Percentiles rank a stretch among this genome's conserved stretches.
phyloP scores from a whole-genome alignment of 768 basidiomycete genomes.

The Russula earlei region DNA sequence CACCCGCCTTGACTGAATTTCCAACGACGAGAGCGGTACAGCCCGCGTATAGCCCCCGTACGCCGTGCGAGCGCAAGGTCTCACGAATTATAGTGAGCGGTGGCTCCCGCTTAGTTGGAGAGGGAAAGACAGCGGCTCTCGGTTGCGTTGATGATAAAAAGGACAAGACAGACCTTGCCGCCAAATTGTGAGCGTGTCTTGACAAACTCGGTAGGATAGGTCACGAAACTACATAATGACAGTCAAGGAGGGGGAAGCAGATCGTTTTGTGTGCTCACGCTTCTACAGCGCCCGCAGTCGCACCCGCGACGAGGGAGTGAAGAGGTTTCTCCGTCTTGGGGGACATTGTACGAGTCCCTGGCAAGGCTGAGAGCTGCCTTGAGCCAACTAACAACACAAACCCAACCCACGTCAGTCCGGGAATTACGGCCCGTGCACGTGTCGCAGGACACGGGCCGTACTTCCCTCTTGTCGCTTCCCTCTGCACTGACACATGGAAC shows the following conservation, averaged over 20 bases:
- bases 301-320: constrained; percentile 83
- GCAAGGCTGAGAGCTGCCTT: too few relatives aligned
- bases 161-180: constrained; percentile 44
- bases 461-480: too few relatives aligned
- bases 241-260: not conserved
- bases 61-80: constrained; percentile 66
- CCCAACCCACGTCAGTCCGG: not conserved
- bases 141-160: not conserved
- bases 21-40: constrained; percentile 84
- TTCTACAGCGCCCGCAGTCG: constrained; percentile 88
- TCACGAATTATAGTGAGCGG: constrained; percentile 65
- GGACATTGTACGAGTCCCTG: constrained; percentile 27
- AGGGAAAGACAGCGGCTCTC: not conserved
- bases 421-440: not conserved
- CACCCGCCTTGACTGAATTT: constrained; percentile 90
- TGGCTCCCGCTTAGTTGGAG: constrained; percentile 45
- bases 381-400: not conserved
- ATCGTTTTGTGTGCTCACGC: constrained; percentile 46
- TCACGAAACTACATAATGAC: constrained; percentile 50
- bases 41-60: constrained; percentile 87
- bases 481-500: too few relatives aligned
- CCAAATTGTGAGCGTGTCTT: constrained; percentile 93
- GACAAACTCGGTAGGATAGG: constrained; percentile 85
- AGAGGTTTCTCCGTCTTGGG: constrained; percentile 70
- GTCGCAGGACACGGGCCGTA: too few relatives aligned